These are phyloP conservation scores for Mucor lusitanicus DNA, from an alignment of 371 early-diverging fungal species.

Conservation along the genomic window DNA sequence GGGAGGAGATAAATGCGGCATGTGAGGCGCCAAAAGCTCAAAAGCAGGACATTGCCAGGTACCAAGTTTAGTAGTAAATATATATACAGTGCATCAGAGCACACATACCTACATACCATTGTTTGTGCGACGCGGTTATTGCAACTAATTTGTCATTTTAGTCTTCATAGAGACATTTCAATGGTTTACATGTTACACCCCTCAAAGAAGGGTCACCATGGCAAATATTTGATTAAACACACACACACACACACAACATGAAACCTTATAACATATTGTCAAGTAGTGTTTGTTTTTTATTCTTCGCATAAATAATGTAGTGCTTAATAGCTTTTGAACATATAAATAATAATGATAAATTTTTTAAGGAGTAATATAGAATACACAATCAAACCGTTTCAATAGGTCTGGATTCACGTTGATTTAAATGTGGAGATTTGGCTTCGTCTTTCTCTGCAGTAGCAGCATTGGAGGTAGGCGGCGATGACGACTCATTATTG, in stretches of 20 bases:
- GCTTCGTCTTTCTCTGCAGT: not conserved
- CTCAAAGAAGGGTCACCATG: slow-evolving; percentile 1
- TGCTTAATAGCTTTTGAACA: not conserved
- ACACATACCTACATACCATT: not conserved
- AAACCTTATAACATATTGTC: not conserved
- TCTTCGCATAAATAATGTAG: not conserved
- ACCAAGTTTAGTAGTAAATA: too few relatives aligned
- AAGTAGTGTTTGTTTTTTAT: not conserved
- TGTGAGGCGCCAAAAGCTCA: too few relatives aligned
- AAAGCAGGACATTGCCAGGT: too few relatives aligned
- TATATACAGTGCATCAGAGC: too few relatives aligned
- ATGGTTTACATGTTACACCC: not conserved
- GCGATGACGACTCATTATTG: not conserved
- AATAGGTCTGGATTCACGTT: slow-evolving; percentile 14
- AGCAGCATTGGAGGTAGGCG: not conserved
- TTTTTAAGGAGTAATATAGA: slow-evolving; percentile 1
- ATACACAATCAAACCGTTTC: slow-evolving; percentile 8
- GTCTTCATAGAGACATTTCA: not conserved
- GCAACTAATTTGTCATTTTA: not conserved
- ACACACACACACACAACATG: not conserved
- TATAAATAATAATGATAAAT: not conserved
- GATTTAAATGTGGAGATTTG: slow-evolving; percentile 1
- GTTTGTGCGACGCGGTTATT: not conserved
- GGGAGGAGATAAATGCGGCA: too few relatives aligned
- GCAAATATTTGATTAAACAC: slow-evolving; percentile 1